Conservation (phyloP, 2,329 filamentous ascomycete genomes). For the Penicillium brevicompactum region DNA sequence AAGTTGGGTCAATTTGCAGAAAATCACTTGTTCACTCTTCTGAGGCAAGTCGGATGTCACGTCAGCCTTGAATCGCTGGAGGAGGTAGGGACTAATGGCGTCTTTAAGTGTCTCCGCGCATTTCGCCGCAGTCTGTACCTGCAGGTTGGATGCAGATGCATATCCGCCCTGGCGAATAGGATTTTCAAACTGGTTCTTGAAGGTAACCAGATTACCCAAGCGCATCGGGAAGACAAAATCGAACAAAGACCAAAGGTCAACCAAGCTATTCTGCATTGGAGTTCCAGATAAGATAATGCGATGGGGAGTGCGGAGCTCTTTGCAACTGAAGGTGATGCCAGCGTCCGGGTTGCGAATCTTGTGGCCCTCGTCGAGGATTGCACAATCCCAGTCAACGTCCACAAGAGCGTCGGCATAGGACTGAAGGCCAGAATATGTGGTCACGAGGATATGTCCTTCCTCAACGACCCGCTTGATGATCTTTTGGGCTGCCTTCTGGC, state of each 20-base stretch:
- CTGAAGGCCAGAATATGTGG: constrained; percentile 93
- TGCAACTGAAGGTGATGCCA: constrained; percentile 91
- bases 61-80: constrained; percentile 90
- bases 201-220: constrained; percentile 85
- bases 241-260: constrained; percentile 94
- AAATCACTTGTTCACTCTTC: constrained; percentile 94
- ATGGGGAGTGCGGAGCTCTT: constrained; percentile 86
- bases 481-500: constrained; percentile 70
- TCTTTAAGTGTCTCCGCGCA: constrained; percentile 94
- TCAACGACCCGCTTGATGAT: constrained; percentile 81
- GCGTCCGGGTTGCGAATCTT: constrained; percentile 98
- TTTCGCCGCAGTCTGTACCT: constrained; percentile 91
- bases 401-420: constrained; percentile 84
- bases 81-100: constrained; percentile 86
- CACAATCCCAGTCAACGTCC: constrained; percentile 86
- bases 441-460: constrained; percentile 90
- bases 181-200: constrained; percentile 87
- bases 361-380: constrained; percentile 93
- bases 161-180: constrained; percentile 93
- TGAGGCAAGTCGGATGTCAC: constrained; percentile 91
- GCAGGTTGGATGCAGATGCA: constrained; percentile 89
- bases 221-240: constrained; percentile 98
- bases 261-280: constrained; percentile 95
- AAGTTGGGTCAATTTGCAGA: constrained; percentile 82
- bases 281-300: constrained; percentile 93